Conservation (phyloP, 805 yeast genomes). For the Pichia eremophila region DNA sequence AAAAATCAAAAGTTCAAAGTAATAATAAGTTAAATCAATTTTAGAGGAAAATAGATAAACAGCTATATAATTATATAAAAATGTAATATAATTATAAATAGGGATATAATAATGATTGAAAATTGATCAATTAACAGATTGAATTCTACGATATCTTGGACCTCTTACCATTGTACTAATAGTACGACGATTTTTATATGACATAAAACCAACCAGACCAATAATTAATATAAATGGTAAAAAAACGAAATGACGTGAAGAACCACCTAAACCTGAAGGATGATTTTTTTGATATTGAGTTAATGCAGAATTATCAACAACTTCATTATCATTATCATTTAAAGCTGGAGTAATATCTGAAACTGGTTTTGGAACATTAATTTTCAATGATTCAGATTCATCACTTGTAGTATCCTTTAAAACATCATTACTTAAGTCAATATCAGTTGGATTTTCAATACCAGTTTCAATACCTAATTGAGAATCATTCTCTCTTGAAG, state of each 20-base stretch:
- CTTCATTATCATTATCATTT: neutral
- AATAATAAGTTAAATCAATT: neutral
- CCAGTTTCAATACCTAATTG: neutral
- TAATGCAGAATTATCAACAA: too few relatives aligned
- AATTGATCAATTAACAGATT: neutral
- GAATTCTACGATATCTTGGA: slow-evolving; percentile 24
- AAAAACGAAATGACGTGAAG: slow-evolving; percentile 7
- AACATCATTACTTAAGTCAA: neutral
- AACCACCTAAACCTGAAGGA: slow-evolving; percentile 1
- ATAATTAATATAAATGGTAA: slow-evolving; percentile 11
- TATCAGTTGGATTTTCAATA: neutral
- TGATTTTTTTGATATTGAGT: too few relatives aligned
- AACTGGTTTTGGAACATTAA: neutral
- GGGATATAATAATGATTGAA: too few relatives aligned
- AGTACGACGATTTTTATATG: slow-evolving; percentile 14
- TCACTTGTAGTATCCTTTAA: neutral
- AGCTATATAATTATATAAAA: too few relatives aligned
- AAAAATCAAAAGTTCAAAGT: neutral
- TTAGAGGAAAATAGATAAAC: neutral
- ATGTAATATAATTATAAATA: too few relatives aligned
- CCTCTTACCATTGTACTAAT: slow-evolving; percentile 18
- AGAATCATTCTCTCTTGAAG: slow-evolving; percentile 1
- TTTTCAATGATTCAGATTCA: neutral
- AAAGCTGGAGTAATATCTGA: neutral
- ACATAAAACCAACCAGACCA: slow-evolving; percentile 7